Percentiles rank a stretch among this genome's conserved stretches.
phyloP scores from a whole-genome alignment of 192 early-diverging fungal species.

The Lobosporangium transversale region DNA sequence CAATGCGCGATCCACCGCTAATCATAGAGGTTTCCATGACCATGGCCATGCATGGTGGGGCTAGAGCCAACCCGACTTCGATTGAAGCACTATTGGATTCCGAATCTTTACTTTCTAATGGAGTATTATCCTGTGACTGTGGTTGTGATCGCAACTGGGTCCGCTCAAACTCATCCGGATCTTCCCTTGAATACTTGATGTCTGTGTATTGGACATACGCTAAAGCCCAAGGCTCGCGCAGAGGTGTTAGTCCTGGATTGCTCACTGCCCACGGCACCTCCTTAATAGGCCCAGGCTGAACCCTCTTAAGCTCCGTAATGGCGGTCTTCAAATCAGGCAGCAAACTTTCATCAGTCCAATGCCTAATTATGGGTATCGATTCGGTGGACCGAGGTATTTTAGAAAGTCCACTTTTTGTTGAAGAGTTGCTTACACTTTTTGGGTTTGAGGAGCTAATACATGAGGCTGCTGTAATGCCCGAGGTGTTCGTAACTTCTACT shows the following conservation, averaged over 20 bases:
- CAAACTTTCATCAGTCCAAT: slow-evolving; percentile 24
- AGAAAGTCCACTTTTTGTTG: neutral
- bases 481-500: slow-evolving; percentile 36
- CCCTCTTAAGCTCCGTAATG: slow-evolving; percentile 23
- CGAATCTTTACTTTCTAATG: neutral
- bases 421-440: neutral
- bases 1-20: slow-evolving; percentile 26
- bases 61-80: slow-evolving; percentile 16
- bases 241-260: slow-evolving; percentile 10
- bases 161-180: neutral
- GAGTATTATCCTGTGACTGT: neutral
- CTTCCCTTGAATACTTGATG: too few species aligned
- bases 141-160: neutral
- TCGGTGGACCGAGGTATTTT: neutral
- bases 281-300: slow-evolving; percentile 41
- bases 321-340: slow-evolving; percentile 37
- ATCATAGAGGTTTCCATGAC: slow-evolving; percentile 24
- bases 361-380: neutral
- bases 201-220: slow-evolving; percentile 37
- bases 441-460: neutral
- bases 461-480: slow-evolving; percentile 15
- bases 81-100: neutral
- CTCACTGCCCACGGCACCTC: slow-evolving; percentile 26
- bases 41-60: slow-evolving; percentile 50
- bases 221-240: slow-evolving; percentile 45